phyloP scores from a whole-genome alignment of 1,139 yeast species.

The Yamadazyma diddensiae region DNA sequence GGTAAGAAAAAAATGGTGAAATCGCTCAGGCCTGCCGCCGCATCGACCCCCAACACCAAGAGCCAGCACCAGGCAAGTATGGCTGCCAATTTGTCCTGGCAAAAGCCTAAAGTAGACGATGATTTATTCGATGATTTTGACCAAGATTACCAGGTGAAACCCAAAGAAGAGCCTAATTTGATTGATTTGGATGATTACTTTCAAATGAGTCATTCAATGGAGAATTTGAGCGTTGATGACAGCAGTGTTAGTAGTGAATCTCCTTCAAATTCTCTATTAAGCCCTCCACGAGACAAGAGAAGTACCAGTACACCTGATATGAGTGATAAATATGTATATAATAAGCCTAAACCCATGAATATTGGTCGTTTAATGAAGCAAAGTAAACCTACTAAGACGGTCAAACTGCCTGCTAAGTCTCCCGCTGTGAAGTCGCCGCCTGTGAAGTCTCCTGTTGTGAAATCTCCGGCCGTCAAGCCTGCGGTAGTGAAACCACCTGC shows the following conservation, averaged over 20 bases:
- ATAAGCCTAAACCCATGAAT: conserved; percentile 42
- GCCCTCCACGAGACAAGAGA: conserved; percentile 11
- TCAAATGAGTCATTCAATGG: conserved; percentile 19
- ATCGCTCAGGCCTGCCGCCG: no score
- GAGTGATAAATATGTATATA: conserved; percentile 29
- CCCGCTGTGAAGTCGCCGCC: conserved; percentile 3
- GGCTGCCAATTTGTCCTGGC: conserved; percentile 49
- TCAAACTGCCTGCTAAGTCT: conserved; percentile 11
- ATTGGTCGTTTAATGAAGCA: conserved; percentile 32
- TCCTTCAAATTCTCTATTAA: conserved; percentile 11
- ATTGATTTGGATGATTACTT: conserved; percentile 30
- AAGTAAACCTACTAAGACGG: not conserved
- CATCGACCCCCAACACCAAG: conserved; percentile 21
- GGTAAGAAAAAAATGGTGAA: conserved; percentile 27
- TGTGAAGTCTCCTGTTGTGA: not conserved
- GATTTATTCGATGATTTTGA: conserved; percentile 47
- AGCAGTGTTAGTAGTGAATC: conserved; percentile 10
- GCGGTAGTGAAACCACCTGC: conserved; percentile 9
- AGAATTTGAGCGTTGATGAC: conserved; percentile 19
- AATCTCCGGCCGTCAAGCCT: conserved; percentile 5
- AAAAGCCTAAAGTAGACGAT: conserved; percentile 17
- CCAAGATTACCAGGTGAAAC: conserved; percentile 31
- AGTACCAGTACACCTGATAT: conserved; percentile 11
- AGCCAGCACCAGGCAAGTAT: conserved; percentile 26
- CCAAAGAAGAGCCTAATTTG: conserved; percentile 19